Evolutionary conservation across 2,329 filamentous ascomycete species (phyloP).

Genomic region (Aspergillus sojae): DNA sequence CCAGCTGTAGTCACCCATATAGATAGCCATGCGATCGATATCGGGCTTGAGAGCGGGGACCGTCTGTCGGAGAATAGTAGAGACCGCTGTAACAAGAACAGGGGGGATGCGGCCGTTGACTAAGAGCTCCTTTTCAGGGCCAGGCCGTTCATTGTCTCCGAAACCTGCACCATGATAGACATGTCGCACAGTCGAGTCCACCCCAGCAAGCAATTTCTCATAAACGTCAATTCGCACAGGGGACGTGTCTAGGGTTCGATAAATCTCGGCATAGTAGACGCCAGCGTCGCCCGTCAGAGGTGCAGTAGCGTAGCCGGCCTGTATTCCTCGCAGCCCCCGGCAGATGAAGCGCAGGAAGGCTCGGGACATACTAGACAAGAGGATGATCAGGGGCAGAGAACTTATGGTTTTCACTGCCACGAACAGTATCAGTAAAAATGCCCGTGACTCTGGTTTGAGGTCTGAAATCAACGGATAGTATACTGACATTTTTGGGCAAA

Average conservation of each 20-base stretch:
- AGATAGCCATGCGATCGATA: constrained; percentile 68
- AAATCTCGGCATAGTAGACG: constrained; percentile 55
- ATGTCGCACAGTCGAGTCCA: constrained; percentile 66
- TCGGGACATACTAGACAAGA: constrained; percentile 75
- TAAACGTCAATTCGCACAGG: constrained; percentile 64
- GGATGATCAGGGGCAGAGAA: constrained; percentile 53
- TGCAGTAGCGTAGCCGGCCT: constrained; percentile 45
- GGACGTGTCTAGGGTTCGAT: constrained; percentile 54
- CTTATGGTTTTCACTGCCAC: constrained; percentile 37
- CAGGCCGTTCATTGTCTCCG: constrained; percentile 48
- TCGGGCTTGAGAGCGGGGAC: constrained; percentile 61
- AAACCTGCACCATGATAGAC: constrained; percentile 55
- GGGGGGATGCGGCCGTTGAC: constrained; percentile 56
- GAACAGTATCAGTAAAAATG: background rate
- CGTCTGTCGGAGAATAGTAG: constrained; percentile 50
- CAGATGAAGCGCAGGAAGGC: constrained; percentile 71
- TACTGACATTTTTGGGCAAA: constrained; percentile 41
- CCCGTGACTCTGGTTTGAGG: background rate
- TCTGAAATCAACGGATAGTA: no score
- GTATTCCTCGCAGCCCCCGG: constrained; percentile 63
- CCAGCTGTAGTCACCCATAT: constrained; percentile 71
- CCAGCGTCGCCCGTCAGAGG: constrained; percentile 41
- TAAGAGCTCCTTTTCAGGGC: constrained; percentile 56
- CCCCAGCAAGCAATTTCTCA: constrained; percentile 64
- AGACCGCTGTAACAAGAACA: constrained; percentile 52